Conservation (phyloP, 2,329 filamentous ascomycete genomes). For the Penicillium sp. region DNA sequence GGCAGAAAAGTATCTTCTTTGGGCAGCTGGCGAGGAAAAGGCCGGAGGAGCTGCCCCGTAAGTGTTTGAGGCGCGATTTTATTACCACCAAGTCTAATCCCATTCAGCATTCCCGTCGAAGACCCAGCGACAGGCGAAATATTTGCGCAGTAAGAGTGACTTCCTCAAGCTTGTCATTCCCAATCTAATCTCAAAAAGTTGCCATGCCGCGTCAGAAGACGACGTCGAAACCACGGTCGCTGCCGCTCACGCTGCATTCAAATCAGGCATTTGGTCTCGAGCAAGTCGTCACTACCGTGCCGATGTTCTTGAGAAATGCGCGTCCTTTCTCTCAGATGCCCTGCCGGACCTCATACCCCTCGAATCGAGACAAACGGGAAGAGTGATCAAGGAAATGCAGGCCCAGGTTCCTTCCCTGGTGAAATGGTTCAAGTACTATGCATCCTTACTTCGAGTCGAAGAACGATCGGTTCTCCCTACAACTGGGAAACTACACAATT, state of each 20-base stretch:
- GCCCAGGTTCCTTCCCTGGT: conserved; percentile 64
- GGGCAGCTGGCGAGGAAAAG: conserved; percentile 24
- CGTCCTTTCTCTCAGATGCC: conserved; percentile 16
- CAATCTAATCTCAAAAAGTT: conserved; percentile 16
- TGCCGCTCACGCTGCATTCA: conserved; percentile 18
- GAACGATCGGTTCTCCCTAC: conserved; percentile 69
- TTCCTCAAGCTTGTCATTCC: rapidly evolving
- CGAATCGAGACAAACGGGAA: conserved; percentile 70
- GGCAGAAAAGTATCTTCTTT: conserved; percentile 15
- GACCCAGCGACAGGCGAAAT: conserved; percentile 26
- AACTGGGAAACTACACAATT: conserved; percentile 45
- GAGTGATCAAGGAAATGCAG: conserved; percentile 69
- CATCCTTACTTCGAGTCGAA: conserved; percentile 67
- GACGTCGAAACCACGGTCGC: conserved; percentile 22
- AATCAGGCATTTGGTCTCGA: conserved; percentile 26
- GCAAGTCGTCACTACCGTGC: conserved; percentile 26
- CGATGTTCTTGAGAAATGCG: conserved; percentile 28
- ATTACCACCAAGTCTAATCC: not conserved
- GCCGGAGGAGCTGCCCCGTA: conserved; percentile 19
- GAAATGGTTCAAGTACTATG: conserved; percentile 72
- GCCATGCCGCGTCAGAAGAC: conserved; percentile 22
- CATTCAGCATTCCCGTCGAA: conserved; percentile 24
- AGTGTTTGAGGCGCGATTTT: not conserved
- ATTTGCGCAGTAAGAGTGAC: conserved; percentile 22
- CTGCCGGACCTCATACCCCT: conserved; percentile 62